phyloP scores from a whole-genome alignment of 129 eudicot species.

The Lactuca saligna region DNA sequence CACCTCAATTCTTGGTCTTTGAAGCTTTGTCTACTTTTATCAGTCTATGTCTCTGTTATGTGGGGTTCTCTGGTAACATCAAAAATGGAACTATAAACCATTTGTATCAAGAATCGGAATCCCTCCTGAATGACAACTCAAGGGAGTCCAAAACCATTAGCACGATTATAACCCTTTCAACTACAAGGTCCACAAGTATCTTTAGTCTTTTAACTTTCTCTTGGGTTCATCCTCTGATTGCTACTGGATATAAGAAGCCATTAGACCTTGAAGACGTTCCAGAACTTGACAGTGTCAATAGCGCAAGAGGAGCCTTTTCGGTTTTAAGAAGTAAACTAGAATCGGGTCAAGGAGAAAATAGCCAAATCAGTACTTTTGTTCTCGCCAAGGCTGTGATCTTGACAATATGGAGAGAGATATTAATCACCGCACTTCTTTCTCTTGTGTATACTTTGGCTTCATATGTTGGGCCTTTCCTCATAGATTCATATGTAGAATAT shows the following conservation, averaged over 20 bases:
- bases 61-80: slow-evolving; percentile 40
- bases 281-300: slow-evolving; percentile 46
- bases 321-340: slow-evolving; percentile 44
- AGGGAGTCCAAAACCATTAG: slow-evolving; percentile 3
- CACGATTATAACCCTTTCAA: slow-evolving; percentile 52
- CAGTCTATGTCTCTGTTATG: slow-evolving; percentile 47
- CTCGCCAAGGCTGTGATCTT: slow-evolving; percentile 59
- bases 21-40: slow-evolving; percentile 43
- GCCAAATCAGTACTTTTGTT: slow-evolving; percentile 39
- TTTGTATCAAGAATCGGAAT: slow-evolving; percentile 6
- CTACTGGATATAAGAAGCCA: slow-evolving; percentile 54
- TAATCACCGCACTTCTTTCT: slow-evolving; percentile 46
- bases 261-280: slow-evolving; percentile 87
- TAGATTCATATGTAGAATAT: slow-evolving; percentile 68
- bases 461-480: slow-evolving; percentile 78
- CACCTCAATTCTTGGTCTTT: slow-evolving; percentile 12
- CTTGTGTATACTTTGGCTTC: slow-evolving; percentile 53
- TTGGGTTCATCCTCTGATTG: slow-evolving; percentile 66
- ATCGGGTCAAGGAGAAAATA: slow-evolving; percentile 24
- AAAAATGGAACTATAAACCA: slow-evolving; percentile 13
- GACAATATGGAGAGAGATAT: slow-evolving; percentile 55
- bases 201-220: slow-evolving; percentile 60
- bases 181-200: slow-evolving; percentile 52
- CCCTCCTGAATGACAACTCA: slow-evolving; percentile 17
- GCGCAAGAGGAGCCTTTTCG: slow-evolving; percentile 45